A percentile compares a stretch with the other conserved stretches of the same genome.
Evolutionary conservation across 2,329 filamentous ascomycete genomes (phyloP).

Genomic region (Ceratocystiopsis minuta): DNA sequence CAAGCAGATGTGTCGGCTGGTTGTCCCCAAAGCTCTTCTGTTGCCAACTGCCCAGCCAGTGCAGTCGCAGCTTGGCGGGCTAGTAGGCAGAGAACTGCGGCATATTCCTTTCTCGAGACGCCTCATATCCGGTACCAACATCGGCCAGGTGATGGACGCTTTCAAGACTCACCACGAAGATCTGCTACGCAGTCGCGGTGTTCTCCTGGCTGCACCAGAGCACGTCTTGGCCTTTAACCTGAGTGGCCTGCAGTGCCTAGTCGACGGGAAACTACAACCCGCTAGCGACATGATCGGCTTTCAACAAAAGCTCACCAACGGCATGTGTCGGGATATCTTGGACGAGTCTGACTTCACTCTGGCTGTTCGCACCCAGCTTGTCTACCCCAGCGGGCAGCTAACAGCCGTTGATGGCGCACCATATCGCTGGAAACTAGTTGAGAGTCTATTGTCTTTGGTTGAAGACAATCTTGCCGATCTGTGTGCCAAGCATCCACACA

Average conservation of each 20-base stretch:
- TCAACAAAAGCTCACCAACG: conserved; percentile 29
- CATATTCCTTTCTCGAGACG: conserved; percentile 41
- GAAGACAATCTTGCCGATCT: conserved; percentile 21
- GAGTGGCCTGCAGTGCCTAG: conserved; percentile 38
- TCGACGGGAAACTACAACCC: conserved; percentile 26
- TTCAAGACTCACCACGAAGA: conserved; percentile 18
- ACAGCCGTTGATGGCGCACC: conserved; percentile 32
- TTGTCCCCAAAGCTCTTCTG: conserved; percentile 38
- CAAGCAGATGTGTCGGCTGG: conserved; percentile 28
- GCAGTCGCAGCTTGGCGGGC: conserved; percentile 33
- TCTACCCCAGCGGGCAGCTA: conserved; percentile 35
- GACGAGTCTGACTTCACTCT: conserved; percentile 46
- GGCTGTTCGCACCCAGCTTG: conserved; percentile 34
- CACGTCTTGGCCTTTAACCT: conserved; percentile 48
- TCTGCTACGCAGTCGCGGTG: conserved; percentile 24
- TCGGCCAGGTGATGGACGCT: conserved; percentile 19
- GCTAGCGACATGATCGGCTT: conserved; percentile 25
- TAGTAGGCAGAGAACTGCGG: conserved; percentile 32
- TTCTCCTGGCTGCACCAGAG: conserved; percentile 44
- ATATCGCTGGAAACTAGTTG: conserved; percentile 28
- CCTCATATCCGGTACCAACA: conserved; percentile 17
- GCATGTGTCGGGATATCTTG: conserved; percentile 37
- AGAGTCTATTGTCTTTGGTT: conserved; percentile 24
- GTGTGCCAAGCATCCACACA: conserved; percentile 17
- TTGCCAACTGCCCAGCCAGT: conserved; percentile 39